Conservation (phyloP, 2,329 filamentous ascomycete species). For the Penicillium sp. region DNA sequence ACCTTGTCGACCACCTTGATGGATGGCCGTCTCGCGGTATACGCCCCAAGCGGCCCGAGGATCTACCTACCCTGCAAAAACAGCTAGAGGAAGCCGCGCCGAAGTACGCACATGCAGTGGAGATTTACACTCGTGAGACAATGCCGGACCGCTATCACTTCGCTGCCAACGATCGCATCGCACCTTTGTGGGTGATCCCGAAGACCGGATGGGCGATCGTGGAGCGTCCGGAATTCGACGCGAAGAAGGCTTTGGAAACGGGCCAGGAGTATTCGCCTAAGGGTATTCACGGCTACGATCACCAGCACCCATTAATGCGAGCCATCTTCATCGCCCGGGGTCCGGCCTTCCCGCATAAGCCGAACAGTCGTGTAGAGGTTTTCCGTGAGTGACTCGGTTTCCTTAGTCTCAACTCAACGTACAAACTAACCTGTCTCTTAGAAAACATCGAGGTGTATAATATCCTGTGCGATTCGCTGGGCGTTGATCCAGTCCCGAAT, state of each 20-base stretch:
- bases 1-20: constrained; percentile 79
- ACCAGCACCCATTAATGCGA: constrained; percentile 92
- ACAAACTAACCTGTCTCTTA: constrained; percentile 38
- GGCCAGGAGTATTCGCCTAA: constrained; percentile 74
- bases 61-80: constrained; percentile 71
- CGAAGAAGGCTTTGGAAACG: constrained; percentile 67
- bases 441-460: constrained; percentile 97
- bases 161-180: constrained; percentile 82
- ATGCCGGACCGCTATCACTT: constrained; percentile 97
- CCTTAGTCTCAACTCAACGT: not conserved
- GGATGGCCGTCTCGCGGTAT: constrained; percentile 94
- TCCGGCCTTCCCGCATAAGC: constrained; percentile 84
- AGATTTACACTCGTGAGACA: constrained; percentile 82
- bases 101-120: constrained; percentile 66
- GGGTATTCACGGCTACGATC: constrained; percentile 92
- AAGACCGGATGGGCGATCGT: constrained; percentile 93
- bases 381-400: constrained; percentile 72
- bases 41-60: constrained; percentile 71
- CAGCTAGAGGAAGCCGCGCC: constrained; percentile 59
- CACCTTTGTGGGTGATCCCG: constrained; percentile 91
- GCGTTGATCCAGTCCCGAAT: constrained; percentile 73
- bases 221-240: constrained; percentile 75
- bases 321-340: constrained; percentile 93
- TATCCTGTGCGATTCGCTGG: constrained; percentile 85
- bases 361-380: constrained; percentile 75